Base-by-base conservation (phyloP, 2,329 filamentous ascomycete species). In the Emergomyces pasteurianus region DNA sequence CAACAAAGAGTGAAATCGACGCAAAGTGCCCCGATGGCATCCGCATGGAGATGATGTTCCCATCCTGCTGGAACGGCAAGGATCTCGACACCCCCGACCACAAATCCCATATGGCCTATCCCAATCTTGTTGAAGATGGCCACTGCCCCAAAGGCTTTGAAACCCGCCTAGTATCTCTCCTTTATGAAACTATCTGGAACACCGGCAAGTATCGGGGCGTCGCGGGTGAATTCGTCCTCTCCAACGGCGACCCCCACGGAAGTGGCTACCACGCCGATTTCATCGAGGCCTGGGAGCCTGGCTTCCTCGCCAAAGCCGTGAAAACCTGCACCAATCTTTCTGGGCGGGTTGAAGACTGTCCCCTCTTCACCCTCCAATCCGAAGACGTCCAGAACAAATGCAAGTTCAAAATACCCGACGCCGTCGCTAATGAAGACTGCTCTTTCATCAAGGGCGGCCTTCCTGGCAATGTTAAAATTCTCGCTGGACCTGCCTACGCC, bases 111-210 rank as follows among this genome's bases (percentile, higher is more conserved):
- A 82, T 96, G 63, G 87, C 87, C 4, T 96, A 91, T 72, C 90
- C 90, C 0, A 81, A 83, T 66, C 78, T 87, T 14, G 86, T 95
- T 67, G 89, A 89, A 76, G 83, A 84, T 65, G 91, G 92, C 38
- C 78, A 78, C 43, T 96, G 91, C 74, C 90, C 91, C 0, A 71
- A 82, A 1, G 85, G 80, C 9, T 91, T 84, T 70, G 81, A 85
- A 14, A 80, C 80, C 21, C 86, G 88, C 61, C 73, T 94, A 28
- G 85, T 88, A 1, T 86, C 86, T 63, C 80, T 96, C 55, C 87
- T 95, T 73, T 96, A 82, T 72, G 90, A 96, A 78, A 90, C 87
- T 40, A 95, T 95, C 72, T 95, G 86, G 83, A 78, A 86, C 70
- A 94, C 89, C 9, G 74, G 82, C 57, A 79, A 78, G 1, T 95